These are phyloP conservation scores for Ustilaginoidea virens DNA, from an alignment of 2,329 filamentous ascomycete genomes.

Conservation along the genomic window DNA sequence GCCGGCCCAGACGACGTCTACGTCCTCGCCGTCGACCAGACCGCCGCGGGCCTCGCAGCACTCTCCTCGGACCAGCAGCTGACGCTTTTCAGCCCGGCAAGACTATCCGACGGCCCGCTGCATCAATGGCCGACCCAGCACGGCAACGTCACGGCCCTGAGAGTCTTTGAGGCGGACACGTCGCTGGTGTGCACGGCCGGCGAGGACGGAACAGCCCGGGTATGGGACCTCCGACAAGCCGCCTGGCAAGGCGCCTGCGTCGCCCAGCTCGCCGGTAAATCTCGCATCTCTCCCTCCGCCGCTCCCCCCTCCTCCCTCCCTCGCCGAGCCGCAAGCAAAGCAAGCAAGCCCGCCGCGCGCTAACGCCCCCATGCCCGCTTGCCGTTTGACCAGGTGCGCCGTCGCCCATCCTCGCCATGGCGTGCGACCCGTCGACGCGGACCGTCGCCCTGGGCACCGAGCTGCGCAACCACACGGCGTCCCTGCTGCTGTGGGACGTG, in stretches of 20 bases:
- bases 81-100: constrained; percentile 44
- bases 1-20: constrained; percentile 27
- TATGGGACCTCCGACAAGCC: constrained; percentile 59
- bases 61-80: constrained; percentile 60
- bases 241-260: constrained; percentile 22
- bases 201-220: constrained; percentile 49
- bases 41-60: constrained; percentile 36
- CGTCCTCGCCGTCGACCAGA: constrained; percentile 41
- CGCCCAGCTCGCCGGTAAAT: constrained; percentile 30
- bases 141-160: constrained; percentile 47
- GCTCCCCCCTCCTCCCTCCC: no score
- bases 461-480: constrained; percentile 45
- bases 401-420: constrained; percentile 47
- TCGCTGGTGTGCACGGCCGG: constrained; percentile 53
- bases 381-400: constrained; percentile 29
- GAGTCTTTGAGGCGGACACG: constrained; percentile 33
- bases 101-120: constrained; percentile 34
- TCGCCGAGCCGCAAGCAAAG: no score
- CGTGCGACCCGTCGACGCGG: constrained; percentile 39
- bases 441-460: constrained; percentile 61
- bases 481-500: constrained; percentile 48
- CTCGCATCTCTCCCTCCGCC: no score
- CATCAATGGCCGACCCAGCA: constrained; percentile 37
- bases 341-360: no score
- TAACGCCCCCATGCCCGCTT: no score